Percentiles rank a stretch among this genome's conserved stretches.
These are phyloP conservation scores for Pleurotus citrinopileatus DNA, from an alignment of 768 basidiomycete genomes.

Conservation along the genomic window DNA sequence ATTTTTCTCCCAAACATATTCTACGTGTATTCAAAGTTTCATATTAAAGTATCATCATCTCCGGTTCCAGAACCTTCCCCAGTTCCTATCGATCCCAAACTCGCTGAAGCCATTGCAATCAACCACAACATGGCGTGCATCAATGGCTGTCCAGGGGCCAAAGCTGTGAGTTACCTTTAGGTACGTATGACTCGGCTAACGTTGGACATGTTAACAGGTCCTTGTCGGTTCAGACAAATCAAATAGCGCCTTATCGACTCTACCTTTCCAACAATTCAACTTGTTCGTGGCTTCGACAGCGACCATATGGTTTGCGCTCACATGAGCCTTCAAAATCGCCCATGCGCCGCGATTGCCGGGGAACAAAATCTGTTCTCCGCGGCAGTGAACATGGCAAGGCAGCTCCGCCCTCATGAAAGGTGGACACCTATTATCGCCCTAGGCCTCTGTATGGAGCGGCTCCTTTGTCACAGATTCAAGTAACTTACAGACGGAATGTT, in stretches of 20 bases:
- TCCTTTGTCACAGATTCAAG: too few species aligned
- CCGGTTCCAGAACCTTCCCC: slow-evolving; percentile 16
- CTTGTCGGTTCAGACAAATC: neutral
- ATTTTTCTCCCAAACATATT: neutral
- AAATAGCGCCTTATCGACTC: neutral
- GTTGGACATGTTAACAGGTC: too few species aligned
- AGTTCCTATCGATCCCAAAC: slow-evolving; percentile 20
- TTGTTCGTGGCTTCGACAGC: neutral
- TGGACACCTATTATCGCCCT: too few species aligned
- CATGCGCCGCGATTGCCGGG: too few species aligned
- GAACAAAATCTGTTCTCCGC: too few species aligned
- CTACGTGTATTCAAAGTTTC: too few species aligned
- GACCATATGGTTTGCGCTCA: neutral
- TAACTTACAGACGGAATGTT: too few species aligned
- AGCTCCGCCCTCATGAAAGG: too few species aligned
- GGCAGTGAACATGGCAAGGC: too few species aligned
- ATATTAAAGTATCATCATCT: slow-evolving; percentile 8
- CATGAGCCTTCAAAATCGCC: too few species aligned
- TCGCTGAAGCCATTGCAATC: slow-evolving; percentile 21
- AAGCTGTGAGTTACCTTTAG: slow-evolving; percentile 18
- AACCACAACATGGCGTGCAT: slow-evolving; percentile 23
- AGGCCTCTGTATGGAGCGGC: too few species aligned
- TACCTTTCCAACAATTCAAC: neutral
- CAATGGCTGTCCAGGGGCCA: slow-evolving; percentile 13
- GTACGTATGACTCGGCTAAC: neutral